phyloP scores from a whole-genome alignment of 2,329 filamentous ascomycete species.

The Fusarium sp. region DNA sequence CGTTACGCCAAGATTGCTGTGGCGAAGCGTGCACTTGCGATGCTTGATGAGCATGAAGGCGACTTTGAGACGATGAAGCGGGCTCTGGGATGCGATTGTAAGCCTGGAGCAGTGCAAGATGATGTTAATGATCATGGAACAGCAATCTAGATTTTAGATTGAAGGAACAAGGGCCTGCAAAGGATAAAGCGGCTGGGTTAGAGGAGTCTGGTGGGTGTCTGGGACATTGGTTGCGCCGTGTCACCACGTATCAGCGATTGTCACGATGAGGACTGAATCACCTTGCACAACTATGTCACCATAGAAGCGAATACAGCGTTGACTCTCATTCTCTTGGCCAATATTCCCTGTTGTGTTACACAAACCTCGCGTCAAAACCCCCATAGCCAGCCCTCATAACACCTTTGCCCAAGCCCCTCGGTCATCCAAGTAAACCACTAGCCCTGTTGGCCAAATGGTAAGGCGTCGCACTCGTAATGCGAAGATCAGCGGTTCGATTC shows the following conservation, averaged over 20 bases:
- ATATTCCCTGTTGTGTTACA: background rate
- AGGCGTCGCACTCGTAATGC: constrained; percentile 46
- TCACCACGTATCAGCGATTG: background rate
- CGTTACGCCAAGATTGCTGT: constrained; percentile 80
- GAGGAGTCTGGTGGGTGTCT: background rate
- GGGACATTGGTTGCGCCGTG: background rate
- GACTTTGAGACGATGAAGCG: constrained; percentile 65
- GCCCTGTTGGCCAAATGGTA: constrained; percentile 45
- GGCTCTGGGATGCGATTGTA: constrained; percentile 74
- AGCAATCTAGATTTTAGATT: constrained; percentile 12
- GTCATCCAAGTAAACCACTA: constrained; percentile 10
- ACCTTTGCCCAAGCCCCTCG: background rate
- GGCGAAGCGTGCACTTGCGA: constrained; percentile 68
- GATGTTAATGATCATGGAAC: constrained; percentile 26
- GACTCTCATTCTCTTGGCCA: background rate
- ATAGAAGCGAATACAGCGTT: background rate
- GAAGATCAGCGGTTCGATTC: constrained; percentile 45
- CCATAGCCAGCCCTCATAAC: background rate
- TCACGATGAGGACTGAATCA: background rate
- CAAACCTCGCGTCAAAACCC: background rate
- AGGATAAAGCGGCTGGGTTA: background rate
- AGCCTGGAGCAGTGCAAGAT: background rate
- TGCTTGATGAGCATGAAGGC: constrained; percentile 58
- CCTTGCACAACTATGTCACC: background rate
- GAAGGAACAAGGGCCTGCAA: background rate